phyloP scores from a whole-genome alignment of 2,329 filamentous ascomycete genomes.

The Byssochlamys sp. region DNA sequence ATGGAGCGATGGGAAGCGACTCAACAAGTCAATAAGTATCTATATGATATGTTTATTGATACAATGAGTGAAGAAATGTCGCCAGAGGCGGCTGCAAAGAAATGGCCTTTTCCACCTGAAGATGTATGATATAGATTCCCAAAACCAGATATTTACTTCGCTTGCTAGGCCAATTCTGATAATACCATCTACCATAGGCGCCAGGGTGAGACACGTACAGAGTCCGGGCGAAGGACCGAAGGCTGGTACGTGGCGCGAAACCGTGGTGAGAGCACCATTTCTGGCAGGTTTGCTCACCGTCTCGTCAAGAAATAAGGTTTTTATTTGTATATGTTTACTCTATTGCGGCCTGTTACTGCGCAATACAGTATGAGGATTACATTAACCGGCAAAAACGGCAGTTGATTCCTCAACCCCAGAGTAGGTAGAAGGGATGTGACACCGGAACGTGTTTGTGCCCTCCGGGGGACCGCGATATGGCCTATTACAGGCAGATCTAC shows the following conservation, averaged over 20 bases:
- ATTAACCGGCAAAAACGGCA: background rate
- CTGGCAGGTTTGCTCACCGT: too few species aligned
- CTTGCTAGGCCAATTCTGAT: slow-evolving; percentile 1
- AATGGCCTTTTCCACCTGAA: slow-evolving; percentile 16
- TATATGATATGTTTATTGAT: slow-evolving; percentile 14
- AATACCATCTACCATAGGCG: background rate
- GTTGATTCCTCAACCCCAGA: background rate
- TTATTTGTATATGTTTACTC: background rate
- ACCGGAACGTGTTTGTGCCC: background rate
- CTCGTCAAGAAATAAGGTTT: too few species aligned
- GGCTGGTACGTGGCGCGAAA: background rate
- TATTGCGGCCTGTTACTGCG: background rate
- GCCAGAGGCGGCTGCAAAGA: slow-evolving; percentile 9
- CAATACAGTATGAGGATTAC: background rate
- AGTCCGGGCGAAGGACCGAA: background rate
- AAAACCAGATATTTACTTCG: slow-evolving; percentile 3
- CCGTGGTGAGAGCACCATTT: too few species aligned
- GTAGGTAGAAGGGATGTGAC: background rate
- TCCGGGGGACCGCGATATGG: background rate
- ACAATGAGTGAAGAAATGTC: slow-evolving; percentile 13
- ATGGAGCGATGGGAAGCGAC: slow-evolving; percentile 10
- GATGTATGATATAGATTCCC: slow-evolving; percentile 4
- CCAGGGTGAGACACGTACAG: too few species aligned
- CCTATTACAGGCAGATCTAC: background rate
- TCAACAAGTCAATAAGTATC: slow-evolving; percentile 10